Evolutionary conservation across 805 yeast genomes (phyloP), one percentile per base, ranked within the genome.

Genomic region (Priceomyces haplophilus): DNA sequence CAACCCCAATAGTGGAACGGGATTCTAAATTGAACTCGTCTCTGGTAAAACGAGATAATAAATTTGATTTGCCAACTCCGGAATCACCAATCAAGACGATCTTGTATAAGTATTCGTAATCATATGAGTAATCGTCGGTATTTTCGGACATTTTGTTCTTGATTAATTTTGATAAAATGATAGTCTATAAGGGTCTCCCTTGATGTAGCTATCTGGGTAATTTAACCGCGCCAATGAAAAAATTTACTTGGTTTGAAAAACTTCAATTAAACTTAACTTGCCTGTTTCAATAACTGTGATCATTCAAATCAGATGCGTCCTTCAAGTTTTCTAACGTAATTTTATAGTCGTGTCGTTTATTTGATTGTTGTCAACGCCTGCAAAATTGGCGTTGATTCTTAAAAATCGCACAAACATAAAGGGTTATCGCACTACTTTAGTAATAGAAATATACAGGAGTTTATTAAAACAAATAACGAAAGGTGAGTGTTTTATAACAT

Each of bases 81-180:
- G 96, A 87, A 65, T 93, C 98, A 36, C 98, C 98, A 63, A 93
- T 91, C 62, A 91, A 78, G 32, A 91, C 98, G 53, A 93, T 88
- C 76, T 90, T 91, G 76, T 90, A 91, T 48, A 91, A 78, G 66
- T 85, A 90, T 65, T 91, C 98, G 78, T 93, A 86, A 55, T 86
- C 95, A 53, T 69, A 69, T 38, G 73, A 66, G 56, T 67, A 70
- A 54, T 69, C 74, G 54, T 69, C 75, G 12, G 73, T 65, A 45
- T 65, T 67, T 40, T 68, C 73, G 19, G 65, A 58, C 72, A 65
- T 59, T 21, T 33, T 38, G 16, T 34, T 17, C 34, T 29, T 30
- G 30, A n/a, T 16, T 37, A 15, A n/a, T 12, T 21, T n/a, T 20
- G 4, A 11, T 37, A 17, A 18, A 36, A 24, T 12, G 24, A 36